Conservation (phyloP, 2,329 filamentous ascomycete species). For the Metarhizium anisopliae region DNA sequence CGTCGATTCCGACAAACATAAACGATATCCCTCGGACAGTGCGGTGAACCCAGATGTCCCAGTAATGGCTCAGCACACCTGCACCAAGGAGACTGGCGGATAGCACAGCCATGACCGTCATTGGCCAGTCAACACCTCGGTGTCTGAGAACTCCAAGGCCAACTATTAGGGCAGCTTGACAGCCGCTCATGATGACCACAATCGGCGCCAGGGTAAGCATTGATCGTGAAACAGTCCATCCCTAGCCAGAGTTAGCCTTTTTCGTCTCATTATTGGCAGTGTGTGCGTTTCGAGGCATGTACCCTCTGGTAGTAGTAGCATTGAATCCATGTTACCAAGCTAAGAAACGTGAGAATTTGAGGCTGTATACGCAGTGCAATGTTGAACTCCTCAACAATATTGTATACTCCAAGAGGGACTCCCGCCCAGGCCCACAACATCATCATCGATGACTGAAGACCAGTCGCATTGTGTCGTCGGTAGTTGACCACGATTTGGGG, state of each 20-base stretch:
- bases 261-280: not conserved
- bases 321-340: conserved; percentile 33
- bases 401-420: conserved; percentile 51
- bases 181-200: conserved; percentile 46
- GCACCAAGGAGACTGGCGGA: conserved; percentile 54
- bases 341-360: conserved; percentile 33
- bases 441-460: conserved; percentile 63
- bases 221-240: conserved; percentile 42
- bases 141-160: conserved; percentile 38
- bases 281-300: conserved; percentile 11
- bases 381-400: conserved; percentile 32
- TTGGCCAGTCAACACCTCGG: conserved; percentile 46
- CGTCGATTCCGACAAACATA: conserved; percentile 62
- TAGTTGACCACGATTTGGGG: conserved; percentile 64
- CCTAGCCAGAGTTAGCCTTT: conserved; percentile 22
- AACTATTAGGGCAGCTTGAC: conserved; percentile 51
- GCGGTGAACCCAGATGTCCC: conserved; percentile 57
- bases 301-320: conserved; percentile 33
- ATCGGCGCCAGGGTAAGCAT: conserved; percentile 40
- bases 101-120: conserved; percentile 57
- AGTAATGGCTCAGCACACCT: conserved; percentile 60
- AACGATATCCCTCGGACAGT: conserved; percentile 65
- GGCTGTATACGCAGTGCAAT: conserved; percentile 33
- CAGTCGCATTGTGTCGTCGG: conserved; percentile 54
- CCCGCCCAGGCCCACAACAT: conserved; percentile 61